These are phyloP conservation scores for Dissophora ornata DNA, from an alignment of 192 early-diverging fungal species.

Conservation along the genomic window DNA sequence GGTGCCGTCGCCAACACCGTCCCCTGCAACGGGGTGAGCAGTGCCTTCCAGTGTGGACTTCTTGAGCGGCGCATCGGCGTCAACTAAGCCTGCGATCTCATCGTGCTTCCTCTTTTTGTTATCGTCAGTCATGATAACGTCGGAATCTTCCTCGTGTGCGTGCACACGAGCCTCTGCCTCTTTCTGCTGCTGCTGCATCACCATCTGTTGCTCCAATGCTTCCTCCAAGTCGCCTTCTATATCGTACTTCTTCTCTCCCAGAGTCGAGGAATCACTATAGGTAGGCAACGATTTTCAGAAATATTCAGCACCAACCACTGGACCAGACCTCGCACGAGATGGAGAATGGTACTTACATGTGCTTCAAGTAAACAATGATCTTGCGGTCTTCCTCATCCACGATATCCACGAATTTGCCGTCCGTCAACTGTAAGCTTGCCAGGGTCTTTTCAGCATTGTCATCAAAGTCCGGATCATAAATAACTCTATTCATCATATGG, in stretches of 20 bases:
- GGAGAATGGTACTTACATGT: conserved; percentile 23
- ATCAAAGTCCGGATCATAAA: conserved; percentile 93
- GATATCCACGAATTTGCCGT: conserved; percentile 70
- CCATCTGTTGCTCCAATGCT: conserved; percentile 21
- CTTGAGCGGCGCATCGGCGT: conserved; percentile 17
- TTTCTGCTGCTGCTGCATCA: conserved; percentile 8
- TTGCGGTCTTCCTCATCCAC: conserved; percentile 67
- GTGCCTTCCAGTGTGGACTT: conserved; percentile 12
- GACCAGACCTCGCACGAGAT: too few relatives aligned
- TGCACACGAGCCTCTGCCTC: conserved; percentile 8
- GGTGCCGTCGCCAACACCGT: conserved; percentile 31
- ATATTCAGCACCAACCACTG: neutral
- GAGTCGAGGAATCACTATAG: neutral
- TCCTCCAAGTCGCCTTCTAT: conserved; percentile 33
- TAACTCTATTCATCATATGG: conserved; percentile 58
- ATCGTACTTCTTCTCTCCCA: conserved; percentile 7
- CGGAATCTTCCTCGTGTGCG: conserved; percentile 18
- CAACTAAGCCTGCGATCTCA: neutral
- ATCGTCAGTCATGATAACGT: conserved; percentile 26
- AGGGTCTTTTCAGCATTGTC: conserved; percentile 76
- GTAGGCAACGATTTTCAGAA: neutral
- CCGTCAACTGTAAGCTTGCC: conserved; percentile 66
- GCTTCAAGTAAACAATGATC: conserved; percentile 40
- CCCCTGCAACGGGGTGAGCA: conserved; percentile 15
- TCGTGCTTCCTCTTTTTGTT: conserved; percentile 33